phyloP scores from a whole-genome alignment of 2,329 filamentous ascomycete genomes.

The Aspergillus piperis region DNA sequence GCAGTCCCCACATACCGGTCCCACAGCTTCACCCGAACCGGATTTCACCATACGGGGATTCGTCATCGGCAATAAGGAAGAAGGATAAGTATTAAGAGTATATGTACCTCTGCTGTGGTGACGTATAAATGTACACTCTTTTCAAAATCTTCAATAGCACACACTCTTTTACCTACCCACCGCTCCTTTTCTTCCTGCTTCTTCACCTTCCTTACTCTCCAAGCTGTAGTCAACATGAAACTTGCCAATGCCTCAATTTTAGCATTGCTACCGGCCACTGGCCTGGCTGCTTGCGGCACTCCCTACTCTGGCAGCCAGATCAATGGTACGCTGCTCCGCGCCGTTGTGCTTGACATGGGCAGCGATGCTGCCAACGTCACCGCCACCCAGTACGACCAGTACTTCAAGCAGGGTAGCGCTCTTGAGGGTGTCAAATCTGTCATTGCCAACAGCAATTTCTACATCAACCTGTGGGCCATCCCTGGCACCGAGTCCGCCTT shows the following conservation, averaged over 20 bases:
- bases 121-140: not conserved
- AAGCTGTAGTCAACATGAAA: not conserved
- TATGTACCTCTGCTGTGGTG: not conserved
- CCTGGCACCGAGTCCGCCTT: slow-evolving; percentile 2
- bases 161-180: not conserved
- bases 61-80: not conserved
- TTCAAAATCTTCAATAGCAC: not conserved
- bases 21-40: not conserved
- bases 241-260: not conserved
- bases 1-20: not conserved
- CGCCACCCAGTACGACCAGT: not conserved
- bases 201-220: not conserved
- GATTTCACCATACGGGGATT: not conserved
- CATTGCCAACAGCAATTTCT: not conserved
- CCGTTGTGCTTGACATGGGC: slow-evolving; percentile 1
- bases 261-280: not conserved
- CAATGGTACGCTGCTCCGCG: not conserved
- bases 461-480: slow-evolving; percentile 4
- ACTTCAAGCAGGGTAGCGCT: slow-evolving; percentile 3
- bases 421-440: not conserved
- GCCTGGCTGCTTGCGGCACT: not conserved
- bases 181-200: not conserved
- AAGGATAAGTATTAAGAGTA: not conserved
- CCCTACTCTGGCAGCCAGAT: not conserved
- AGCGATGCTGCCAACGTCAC: not conserved